Conservation (phyloP, 805 yeast genomes). For the Candida ipomoeae region DNA sequence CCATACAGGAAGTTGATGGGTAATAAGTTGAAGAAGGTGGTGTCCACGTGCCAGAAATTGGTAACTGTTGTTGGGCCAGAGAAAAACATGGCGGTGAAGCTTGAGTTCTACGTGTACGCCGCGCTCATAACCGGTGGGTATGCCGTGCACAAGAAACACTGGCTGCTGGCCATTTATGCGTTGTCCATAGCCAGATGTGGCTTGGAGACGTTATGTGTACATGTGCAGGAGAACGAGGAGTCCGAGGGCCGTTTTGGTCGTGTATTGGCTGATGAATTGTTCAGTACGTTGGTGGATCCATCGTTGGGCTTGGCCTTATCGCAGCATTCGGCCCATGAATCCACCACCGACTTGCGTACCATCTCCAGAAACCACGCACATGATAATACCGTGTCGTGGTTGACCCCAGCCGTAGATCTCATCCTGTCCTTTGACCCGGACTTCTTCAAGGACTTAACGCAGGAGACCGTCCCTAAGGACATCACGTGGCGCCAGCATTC, state of each 20-base stretch:
- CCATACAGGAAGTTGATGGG: constrained; percentile 45
- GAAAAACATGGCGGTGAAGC: constrained; percentile 21
- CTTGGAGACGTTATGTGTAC: constrained; percentile 45
- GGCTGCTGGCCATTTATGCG: constrained; percentile 49
- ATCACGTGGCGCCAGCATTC: constrained; percentile 50
- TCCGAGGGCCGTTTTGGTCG: constrained; percentile 19
- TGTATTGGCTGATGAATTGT: constrained; percentile 49
- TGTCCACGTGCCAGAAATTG: constrained; percentile 41
- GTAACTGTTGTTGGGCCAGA: constrained; percentile 40
- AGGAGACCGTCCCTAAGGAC: constrained; percentile 26
- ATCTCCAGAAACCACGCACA: constrained; percentile 43
- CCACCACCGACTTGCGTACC: constrained; percentile 44
- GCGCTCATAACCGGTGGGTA: constrained; percentile 53
- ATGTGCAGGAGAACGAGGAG: constrained; percentile 4
- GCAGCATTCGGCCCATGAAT: constrained; percentile 28
- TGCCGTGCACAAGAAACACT: constrained; percentile 50
- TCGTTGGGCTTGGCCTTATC: constrained; percentile 52
- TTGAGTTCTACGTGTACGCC: constrained; percentile 34
- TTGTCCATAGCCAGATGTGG: constrained; percentile 60
- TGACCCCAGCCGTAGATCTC: constrained; percentile 38
- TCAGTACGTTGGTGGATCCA: constrained; percentile 62
- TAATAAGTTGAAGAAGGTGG: constrained; percentile 67
- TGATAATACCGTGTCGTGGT: constrained; percentile 25
- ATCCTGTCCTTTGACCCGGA: constrained; percentile 36
- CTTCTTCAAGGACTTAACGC: constrained; percentile 30